A percentile compares a stretch with the other conserved stretches of the same genome.
These are phyloP conservation scores for Starmerella riodocensis DNA, from an alignment of 805 yeast genomes.

Conservation along the genomic window DNA sequence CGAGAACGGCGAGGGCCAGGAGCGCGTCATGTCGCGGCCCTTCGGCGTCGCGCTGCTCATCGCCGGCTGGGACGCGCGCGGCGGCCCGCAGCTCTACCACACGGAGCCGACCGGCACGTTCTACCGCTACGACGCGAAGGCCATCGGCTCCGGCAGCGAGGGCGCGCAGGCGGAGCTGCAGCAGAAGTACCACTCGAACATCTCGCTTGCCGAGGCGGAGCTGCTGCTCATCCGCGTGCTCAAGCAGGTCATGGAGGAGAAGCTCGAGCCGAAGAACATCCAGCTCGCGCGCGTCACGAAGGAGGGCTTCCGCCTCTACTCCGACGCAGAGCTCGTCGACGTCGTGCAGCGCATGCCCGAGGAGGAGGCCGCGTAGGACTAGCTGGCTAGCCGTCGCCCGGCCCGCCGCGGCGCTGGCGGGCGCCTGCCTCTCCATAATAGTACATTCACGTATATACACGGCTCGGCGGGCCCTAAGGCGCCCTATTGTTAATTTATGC, in stretches of 20 bases:
- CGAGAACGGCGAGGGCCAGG: constrained; percentile 84
- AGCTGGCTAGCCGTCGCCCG: background rate
- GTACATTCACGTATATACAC: no score
- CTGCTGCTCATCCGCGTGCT: constrained; percentile 71
- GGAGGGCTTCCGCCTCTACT: constrained; percentile 73
- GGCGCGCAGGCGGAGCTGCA: constrained; percentile 98
- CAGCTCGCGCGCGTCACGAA: constrained; percentile 89
- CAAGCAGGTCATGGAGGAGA: constrained; percentile 98
- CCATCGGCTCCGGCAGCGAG: constrained; percentile 97
- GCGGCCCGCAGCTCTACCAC: constrained; percentile 89
- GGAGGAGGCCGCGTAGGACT: constrained; percentile 26
- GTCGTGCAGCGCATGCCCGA: constrained; percentile 68
- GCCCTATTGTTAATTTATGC: no score
- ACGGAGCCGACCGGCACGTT: constrained; percentile 99
- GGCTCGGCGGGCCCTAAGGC: no score
- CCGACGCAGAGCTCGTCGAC: constrained; percentile 67
- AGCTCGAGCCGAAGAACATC: constrained; percentile 85
- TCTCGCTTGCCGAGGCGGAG: constrained; percentile 89
- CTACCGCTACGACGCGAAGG: constrained; percentile 95
- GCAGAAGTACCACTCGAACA: constrained; percentile 80
- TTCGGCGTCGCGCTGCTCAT: constrained; percentile 94
- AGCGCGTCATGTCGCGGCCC: constrained; percentile 92
- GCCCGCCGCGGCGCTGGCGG: no score
- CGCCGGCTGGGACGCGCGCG: constrained; percentile 80
- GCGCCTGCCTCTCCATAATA: no score